phyloP scores from a whole-genome alignment of 2,329 filamentous ascomycete species.

The Tolypocladium endophyticum region DNA sequence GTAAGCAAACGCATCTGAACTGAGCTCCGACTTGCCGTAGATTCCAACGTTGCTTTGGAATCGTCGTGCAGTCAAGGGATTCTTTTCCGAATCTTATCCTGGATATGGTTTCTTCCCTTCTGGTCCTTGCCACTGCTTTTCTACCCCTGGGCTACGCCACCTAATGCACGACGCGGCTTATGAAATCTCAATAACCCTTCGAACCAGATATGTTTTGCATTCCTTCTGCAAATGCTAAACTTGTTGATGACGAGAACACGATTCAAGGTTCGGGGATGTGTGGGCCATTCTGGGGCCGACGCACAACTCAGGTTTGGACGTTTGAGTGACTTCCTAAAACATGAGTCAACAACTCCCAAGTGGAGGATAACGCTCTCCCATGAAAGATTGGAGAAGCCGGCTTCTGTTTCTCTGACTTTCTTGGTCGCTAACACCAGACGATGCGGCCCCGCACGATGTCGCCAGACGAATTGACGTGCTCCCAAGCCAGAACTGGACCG shows the following conservation, averaged over 20 bases:
- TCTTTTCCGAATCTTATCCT: background rate
- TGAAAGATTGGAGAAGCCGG: background rate
- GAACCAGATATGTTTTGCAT: too few species aligned
- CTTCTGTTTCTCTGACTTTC: background rate
- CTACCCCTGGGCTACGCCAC: background rate
- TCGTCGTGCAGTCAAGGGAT: background rate
- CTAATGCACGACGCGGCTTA: background rate
- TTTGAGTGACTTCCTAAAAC: background rate
- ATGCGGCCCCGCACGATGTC: background rate
- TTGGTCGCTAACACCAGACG: background rate
- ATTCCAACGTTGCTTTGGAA: background rate
- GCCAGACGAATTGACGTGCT: background rate
- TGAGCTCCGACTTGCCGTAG: background rate
- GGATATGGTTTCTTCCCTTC: background rate
- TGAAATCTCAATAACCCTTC: too few species aligned
- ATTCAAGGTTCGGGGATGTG: background rate
- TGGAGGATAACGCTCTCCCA: background rate
- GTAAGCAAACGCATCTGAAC: background rate
- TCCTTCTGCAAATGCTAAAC: too few species aligned
- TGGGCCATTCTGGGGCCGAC: background rate
- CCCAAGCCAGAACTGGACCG: background rate
- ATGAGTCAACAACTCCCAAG: background rate
- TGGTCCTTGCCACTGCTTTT: too few species aligned
- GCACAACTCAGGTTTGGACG: background rate
- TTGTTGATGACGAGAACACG: background rate